Base-by-base conservation (phyloP, 2,329 filamentous ascomycete genomes). In the Curvularia hawaiiensis region DNA sequence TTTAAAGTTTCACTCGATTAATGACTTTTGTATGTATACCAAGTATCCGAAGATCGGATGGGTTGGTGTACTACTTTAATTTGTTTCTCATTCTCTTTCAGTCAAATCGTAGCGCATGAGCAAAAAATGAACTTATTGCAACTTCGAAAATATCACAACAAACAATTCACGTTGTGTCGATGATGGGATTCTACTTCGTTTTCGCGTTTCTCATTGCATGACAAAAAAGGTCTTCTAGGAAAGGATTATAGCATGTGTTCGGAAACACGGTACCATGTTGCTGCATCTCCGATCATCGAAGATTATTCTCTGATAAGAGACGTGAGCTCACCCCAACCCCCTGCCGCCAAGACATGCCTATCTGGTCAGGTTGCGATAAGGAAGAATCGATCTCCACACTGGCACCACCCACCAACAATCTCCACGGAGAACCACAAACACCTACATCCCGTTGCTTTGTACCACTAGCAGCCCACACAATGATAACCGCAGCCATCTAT, bases 1-100 rank as follows among this genome's bases (percentile, higher is more conserved):
- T 95, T 70, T 95, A 60, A 22, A 2, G 4, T 14, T 39, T 24
- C 26, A 28, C 26, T 9, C 14, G 35, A 9, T 7, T 9, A 18
- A 38, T 16, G 16, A 38, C 16, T 38, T 38, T 12, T 38, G 35
- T 38, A 18, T n/a, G 18, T 38, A 16, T 35, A 26, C 4, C 26
- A 10, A 7, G 41, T 44, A 11, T 44, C 11, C 4, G 11, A 12
- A 12, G 11, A 12, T 11, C 11, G 30, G 11, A 11, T 31, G 12
- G 12, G 12, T n/a, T 26, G 24, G 24, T 44, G 16, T 43, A 43
- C 4, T 0, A 10, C 3, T 9, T 28, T 7, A 7, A 28, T 9
- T 26, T 16, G 5, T 44, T 44, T 8, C 33, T 30, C 28, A 8
- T 30, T 30, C 9, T 8, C 8, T 30, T 6, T 30, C 20, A 14